Conservation (phyloP, 2,329 filamentous ascomycete species). For the Capronia epimyces region DNA sequence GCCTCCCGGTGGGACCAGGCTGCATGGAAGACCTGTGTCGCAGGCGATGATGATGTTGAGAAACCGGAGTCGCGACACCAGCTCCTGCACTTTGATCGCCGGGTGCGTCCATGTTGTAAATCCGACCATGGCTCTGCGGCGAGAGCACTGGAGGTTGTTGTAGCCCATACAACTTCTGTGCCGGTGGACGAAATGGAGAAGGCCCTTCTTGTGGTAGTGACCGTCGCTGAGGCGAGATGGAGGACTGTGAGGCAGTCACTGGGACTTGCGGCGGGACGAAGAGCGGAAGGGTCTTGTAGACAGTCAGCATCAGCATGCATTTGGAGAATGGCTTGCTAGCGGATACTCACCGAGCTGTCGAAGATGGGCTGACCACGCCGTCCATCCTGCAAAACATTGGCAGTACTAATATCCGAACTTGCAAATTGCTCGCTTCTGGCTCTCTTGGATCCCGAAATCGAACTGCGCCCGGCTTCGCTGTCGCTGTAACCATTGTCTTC, state of each 20-base stretch:
- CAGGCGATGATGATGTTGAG: conserved; percentile 58
- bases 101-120: conserved; percentile 36
- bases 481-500: conserved; percentile 85
- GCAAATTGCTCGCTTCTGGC: conserved; percentile 77
- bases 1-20: conserved; percentile 43
- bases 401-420: conserved; percentile 93
- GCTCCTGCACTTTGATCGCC: conserved; percentile 14
- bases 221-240: conserved; percentile 84
- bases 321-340: conserved; percentile 9
- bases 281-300: conserved; percentile 75
- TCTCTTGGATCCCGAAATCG: conserved; percentile 64
- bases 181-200: conserved; percentile 68
- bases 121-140: conserved; percentile 68
- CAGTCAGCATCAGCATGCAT: conserved; percentile 30
- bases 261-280: conserved; percentile 94
- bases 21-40: conserved; percentile 48
- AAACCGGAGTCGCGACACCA: conserved; percentile 31
- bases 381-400: conserved; percentile 96
- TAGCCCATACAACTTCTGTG: conserved; percentile 68
- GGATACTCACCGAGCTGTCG: conserved; percentile 84
- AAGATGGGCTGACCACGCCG: conserved; percentile 90
- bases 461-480: conserved; percentile 73
- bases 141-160: conserved; percentile 61
- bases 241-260: conserved; percentile 92
- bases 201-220: conserved; percentile 64